phyloP scores from a whole-genome alignment of 257 asterid genomes.

The Jasminum sambac region DNA sequence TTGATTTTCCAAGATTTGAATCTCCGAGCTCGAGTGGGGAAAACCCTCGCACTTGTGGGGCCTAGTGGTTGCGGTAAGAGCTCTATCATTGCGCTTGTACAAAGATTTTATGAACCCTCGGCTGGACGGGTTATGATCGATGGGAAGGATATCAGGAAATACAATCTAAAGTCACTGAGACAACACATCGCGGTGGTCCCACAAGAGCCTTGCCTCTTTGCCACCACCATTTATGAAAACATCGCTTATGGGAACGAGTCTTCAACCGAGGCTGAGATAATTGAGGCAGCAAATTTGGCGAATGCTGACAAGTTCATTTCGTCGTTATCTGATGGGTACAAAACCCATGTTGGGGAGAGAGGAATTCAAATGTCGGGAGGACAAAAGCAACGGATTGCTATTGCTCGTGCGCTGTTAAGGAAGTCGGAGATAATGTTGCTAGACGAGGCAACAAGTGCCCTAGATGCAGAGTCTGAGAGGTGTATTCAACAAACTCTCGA shows the following conservation, averaged over 20 bases:
- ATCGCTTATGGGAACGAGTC: constrained; percentile 74
- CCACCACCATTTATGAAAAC: constrained; percentile 69
- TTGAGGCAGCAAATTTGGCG: constrained; percentile 71
- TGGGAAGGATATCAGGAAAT: constrained; percentile 74
- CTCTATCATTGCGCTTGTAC: constrained; percentile 58
- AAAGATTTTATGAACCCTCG: constrained; percentile 75
- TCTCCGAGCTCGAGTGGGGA: constrained; percentile 78
- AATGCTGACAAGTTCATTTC: constrained; percentile 68
- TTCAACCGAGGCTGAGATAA: constrained; percentile 63
- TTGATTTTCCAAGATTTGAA: constrained; percentile 55
- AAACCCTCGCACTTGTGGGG: constrained; percentile 84
- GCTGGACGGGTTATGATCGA: constrained; percentile 72
- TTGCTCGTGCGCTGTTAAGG: constrained; percentile 72
- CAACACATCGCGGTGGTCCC: constrained; percentile 71
- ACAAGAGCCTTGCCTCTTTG: constrained; percentile 85
- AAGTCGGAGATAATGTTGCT: constrained; percentile 69
- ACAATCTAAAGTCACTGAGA: constrained; percentile 63
- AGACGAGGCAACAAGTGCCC: constrained; percentile 89
- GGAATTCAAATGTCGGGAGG: constrained; percentile 87
- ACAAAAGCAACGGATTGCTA: constrained; percentile 80
- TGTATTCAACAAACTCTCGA: constrained; percentile 37
- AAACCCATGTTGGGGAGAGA: constrained; percentile 68
- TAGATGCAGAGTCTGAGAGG: constrained; percentile 51
- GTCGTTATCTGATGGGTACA: constrained; percentile 53
- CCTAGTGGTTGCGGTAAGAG: constrained; percentile 90